These are phyloP conservation scores for Eimeria tenella DNA, from an alignment of 169 alveolate species.

Conservation along the genomic window DNA sequence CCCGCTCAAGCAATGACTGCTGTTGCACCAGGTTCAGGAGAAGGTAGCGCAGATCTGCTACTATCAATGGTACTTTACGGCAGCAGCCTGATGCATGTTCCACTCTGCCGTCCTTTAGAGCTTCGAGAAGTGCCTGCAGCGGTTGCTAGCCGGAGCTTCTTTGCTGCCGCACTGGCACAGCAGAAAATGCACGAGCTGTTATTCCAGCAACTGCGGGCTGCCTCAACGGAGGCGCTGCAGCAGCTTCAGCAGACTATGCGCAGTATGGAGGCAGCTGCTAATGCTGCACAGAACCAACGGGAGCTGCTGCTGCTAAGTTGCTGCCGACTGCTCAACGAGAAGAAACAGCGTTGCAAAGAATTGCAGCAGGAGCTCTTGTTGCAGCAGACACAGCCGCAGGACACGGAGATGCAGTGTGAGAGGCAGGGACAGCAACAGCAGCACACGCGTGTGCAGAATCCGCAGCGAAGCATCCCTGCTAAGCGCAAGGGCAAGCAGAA, in stretches of 20 bases:
- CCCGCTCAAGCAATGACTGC: not conserved
- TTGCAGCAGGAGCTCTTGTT: not conserved
- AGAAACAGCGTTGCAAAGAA: not conserved
- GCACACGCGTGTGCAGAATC: not conserved
- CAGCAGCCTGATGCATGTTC: not conserved
- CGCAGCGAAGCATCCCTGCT: not conserved
- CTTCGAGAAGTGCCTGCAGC: not conserved
- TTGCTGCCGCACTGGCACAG: constrained; percentile 13
- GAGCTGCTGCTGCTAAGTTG: constrained; percentile 21
- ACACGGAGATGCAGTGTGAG: not conserved
- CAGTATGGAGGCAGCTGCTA: not conserved
- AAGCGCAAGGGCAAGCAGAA: not conserved
- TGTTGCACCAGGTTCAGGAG: not conserved
- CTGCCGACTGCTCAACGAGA: constrained; percentile 26
- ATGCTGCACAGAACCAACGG: not conserved
- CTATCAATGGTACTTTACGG: not conserved
- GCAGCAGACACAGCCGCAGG: constrained; percentile 8
- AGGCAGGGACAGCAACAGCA: not conserved
- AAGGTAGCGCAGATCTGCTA: not conserved
- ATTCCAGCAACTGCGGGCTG: not conserved
- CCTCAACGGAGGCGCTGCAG: constrained; percentile 16
- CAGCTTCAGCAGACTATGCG: not conserved
- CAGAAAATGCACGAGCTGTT: not conserved
- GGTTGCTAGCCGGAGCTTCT: not conserved
- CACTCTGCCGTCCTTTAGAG: not conserved